Base-by-base conservation (phyloP, 352 stramenopile species). In the Ophiocytium majus region DNA sequence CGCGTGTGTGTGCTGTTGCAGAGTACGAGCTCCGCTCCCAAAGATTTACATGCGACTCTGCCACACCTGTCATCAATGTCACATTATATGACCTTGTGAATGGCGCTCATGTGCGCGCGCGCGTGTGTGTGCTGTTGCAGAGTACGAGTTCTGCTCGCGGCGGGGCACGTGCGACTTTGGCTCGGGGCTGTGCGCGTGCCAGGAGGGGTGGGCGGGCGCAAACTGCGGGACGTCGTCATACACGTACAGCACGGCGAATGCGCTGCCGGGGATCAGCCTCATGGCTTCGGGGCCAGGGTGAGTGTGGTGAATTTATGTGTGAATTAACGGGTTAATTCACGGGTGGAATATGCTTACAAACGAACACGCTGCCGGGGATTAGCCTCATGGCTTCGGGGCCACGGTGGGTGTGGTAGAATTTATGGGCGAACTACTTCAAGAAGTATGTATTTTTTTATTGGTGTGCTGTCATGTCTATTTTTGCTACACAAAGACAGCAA, bases 161-260 rank as follows among this genome's bases (percentile, higher is more conserved):
- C 80, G 90, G 5, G 90, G 90, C 10, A n/a, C 88, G 9, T 92
- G 90, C 63, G 82, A 92, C 78, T 89, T 89, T 33, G 63, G 79
- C 63, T 88, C 37, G 0, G 90, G 90, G 19, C 36, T 89, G 43
- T 92, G 90, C 83, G 37, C 33, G 33, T 92, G 90, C 83, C 89
- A 91, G 37, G 63, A 89, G 19, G 85, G 86, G 50, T 92, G 90
- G 79, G 88, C 82, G 14, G 88, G 86, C 76, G 76, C 81, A n/a
- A 83, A 80, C 37, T 92, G 90, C 79, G 80, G 66, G 43, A 82
- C 50, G 14, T 83, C 76, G 32, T 88, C 86, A 71, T 90, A 86
- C 71, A 50, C 57, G 28, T 87, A 87, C 71, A 87, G 78, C 75
- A 57, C 83, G 34, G 82, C 76, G 43, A 87, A 87, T 79, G 79